Evolutionary conservation across 2,329 filamentous ascomycete genomes (phyloP), one percentile per base, ranked within the genome.

Genomic region (Xylariaceae sp.): DNA sequence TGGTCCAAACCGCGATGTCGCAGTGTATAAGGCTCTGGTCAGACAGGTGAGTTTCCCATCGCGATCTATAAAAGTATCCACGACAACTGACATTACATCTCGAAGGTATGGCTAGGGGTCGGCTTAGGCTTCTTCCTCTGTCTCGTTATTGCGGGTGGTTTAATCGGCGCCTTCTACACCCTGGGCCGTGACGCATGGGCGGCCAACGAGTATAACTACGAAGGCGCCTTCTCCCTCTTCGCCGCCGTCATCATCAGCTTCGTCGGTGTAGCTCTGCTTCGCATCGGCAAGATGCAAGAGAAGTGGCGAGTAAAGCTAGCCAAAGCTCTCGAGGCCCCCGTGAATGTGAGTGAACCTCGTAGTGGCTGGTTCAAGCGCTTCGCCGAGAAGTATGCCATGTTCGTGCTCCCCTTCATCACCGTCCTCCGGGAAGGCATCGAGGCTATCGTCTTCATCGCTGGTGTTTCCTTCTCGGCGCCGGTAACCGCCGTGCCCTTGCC

Each of bases 281-380:
- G 91, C 21, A 81, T 96, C 50, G 88, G 85, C 57, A 94, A 93
- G 72, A 82, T 94, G 71, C 89, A 92, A 70, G 86, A 88, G 57
- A 94, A 94, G 73, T 96, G 91, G 92, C 83, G 85, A n/a, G 76
- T 87, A 64, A 94, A 94, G 81, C 83, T 96, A 20, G 83, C 86
- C 15, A 83, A 82, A 64, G 84, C 88, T 2, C 73, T 94, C 24
- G 84, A 89, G 61, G 69, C 67, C 1, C 75, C 79, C 9, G 58
- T 77, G 53, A 70, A 69, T 33, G 76, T 80, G 13, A 76, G 81
- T 11, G 73, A 73, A 11, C 41, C 50, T 24, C 67, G 71, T 13
- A 68, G 67, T 3, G 67, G 67, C 20, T 75, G 76, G 65, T 44
- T 92, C 58, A 88, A 88, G 72, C 73, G 76, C 50, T 89, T 83